Percentiles rank a stretch among this genome's conserved stretches.
These are phyloP conservation scores for Xylaria digitata DNA, from an alignment of 2,329 filamentous ascomycete species.

Conservation along the genomic window DNA sequence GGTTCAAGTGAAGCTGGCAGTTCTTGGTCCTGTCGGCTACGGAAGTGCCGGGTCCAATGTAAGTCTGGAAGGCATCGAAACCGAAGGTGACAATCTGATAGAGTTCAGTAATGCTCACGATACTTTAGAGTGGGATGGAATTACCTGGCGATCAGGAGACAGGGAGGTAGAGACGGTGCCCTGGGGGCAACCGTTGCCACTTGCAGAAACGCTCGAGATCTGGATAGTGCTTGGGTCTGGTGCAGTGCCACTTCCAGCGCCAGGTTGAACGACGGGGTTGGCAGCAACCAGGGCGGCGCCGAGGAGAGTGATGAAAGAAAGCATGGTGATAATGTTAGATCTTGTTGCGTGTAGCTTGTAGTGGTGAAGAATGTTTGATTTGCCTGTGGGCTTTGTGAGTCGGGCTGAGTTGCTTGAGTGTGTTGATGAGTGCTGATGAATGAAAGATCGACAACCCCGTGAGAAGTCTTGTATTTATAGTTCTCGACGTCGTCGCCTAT, in stretches of 20 bases:
- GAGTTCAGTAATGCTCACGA: slow-evolving; percentile 23
- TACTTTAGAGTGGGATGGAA: background rate
- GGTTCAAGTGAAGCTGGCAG: slow-evolving; percentile 60
- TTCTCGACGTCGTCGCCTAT: slow-evolving; percentile 18
- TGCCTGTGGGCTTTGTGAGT: slow-evolving; percentile 19
- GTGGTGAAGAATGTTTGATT: slow-evolving; percentile 25
- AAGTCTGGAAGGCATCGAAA: slow-evolving; percentile 60
- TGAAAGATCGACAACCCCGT: slow-evolving; percentile 43
- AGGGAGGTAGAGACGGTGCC: slow-evolving; percentile 57
- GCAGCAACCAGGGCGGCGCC: slow-evolving; percentile 54
- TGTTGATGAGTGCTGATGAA: slow-evolving; percentile 39
- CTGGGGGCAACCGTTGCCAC: slow-evolving; percentile 59
- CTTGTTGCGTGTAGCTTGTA: background rate
- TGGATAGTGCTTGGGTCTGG: slow-evolving; percentile 57
- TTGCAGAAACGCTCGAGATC: slow-evolving; percentile 55
- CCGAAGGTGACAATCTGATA: slow-evolving; percentile 59
- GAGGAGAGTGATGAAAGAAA: slow-evolving; percentile 49
- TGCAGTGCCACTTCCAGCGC: slow-evolving; percentile 46
- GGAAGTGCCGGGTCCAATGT: slow-evolving; percentile 57
- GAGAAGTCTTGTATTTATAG: slow-evolving; percentile 46
- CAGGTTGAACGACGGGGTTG: slow-evolving; percentile 50
- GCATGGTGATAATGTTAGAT: slow-evolving; percentile 52
- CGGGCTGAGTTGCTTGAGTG: slow-evolving; percentile 24
- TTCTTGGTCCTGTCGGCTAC: slow-evolving; percentile 57
- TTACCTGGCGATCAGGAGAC: slow-evolving; percentile 57